phyloP scores from a whole-genome alignment of 2,329 filamentous ascomycete species.

The Teratosphaeria pseudoeucalypti region DNA sequence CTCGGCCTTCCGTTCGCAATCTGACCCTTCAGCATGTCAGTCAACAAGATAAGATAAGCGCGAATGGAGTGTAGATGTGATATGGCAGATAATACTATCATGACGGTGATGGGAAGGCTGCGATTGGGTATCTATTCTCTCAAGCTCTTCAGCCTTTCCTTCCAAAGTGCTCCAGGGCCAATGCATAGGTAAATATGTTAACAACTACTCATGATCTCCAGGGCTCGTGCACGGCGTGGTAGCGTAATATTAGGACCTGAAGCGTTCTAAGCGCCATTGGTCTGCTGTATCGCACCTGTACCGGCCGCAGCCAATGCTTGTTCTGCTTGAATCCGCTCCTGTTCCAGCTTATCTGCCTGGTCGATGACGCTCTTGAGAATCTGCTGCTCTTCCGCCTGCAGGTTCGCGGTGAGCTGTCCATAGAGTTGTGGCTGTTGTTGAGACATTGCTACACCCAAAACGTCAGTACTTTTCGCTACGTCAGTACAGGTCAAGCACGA shows the following conservation, averaged over 20 bases:
- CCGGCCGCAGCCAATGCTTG: conserved; percentile 2
- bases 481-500: conserved; percentile 16
- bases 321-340: conserved; percentile 8
- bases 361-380: conserved; percentile 70
- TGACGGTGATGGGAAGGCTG: not conserved
- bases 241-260: not conserved
- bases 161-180: not conserved
- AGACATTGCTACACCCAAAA: conserved; percentile 49
- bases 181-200: not conserved
- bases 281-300: not conserved
- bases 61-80: not conserved
- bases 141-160: not conserved
- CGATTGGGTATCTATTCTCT: not conserved
- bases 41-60: not conserved
- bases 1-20: no score
- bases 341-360: conserved; percentile 50
- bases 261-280: not conserved
- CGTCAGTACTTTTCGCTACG: conserved; percentile 1
- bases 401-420: conserved; percentile 63
- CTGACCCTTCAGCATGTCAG: no score
- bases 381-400: conserved; percentile 69
- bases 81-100: not conserved
- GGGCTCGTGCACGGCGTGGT: not conserved
- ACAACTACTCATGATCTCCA: not conserved
- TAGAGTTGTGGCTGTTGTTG: conserved; percentile 87